phyloP scores from a whole-genome alignment of 352 stramenopile species.

The Phytopythium delawarense region DNA sequence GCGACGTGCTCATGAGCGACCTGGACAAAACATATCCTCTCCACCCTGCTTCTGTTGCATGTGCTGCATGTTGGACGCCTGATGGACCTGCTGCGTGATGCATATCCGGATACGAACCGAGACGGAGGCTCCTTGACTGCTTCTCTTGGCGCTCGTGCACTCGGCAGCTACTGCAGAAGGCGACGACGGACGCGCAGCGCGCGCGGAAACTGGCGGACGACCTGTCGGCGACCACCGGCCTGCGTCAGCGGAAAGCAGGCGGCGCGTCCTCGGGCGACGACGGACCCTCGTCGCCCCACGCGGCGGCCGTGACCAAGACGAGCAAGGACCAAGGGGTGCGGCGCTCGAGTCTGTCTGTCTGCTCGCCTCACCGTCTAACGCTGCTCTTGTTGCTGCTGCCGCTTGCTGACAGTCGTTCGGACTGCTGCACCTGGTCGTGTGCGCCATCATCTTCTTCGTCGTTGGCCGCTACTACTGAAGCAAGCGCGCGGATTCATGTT shows the following conservation, averaged over 20 bases:
- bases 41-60: background rate
- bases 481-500: background rate
- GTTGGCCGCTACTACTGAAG: slow-evolving; percentile 80
- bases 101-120: background rate
- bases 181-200: slow-evolving; percentile 53
- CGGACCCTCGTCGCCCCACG: slow-evolving; percentile 24
- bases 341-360: background rate
- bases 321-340: slow-evolving; percentile 57
- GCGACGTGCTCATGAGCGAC: slow-evolving; percentile 81
- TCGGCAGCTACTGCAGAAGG: slow-evolving; percentile 70
- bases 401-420: slow-evolving; percentile 45
- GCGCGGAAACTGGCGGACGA: slow-evolving; percentile 64
- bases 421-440: slow-evolving; percentile 81
- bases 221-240: slow-evolving; percentile 27
- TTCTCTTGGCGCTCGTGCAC: slow-evolving; percentile 16
- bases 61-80: background rate
- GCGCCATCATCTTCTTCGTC: slow-evolving; percentile 89
- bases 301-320: slow-evolving; percentile 26
- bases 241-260: slow-evolving; percentile 74
- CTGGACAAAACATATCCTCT: slow-evolving; percentile 62
- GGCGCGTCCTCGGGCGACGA: slow-evolving; percentile 13
- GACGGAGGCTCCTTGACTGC: slow-evolving; percentile 14
- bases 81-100: background rate
- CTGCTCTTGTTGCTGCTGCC: background rate
- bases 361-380: background rate